A percentile compares a stretch with the other conserved stretches of the same genome.
Conservation (phyloP, 495 filamentous ascomycete genomes). For the Neurospora sp. region DNA sequence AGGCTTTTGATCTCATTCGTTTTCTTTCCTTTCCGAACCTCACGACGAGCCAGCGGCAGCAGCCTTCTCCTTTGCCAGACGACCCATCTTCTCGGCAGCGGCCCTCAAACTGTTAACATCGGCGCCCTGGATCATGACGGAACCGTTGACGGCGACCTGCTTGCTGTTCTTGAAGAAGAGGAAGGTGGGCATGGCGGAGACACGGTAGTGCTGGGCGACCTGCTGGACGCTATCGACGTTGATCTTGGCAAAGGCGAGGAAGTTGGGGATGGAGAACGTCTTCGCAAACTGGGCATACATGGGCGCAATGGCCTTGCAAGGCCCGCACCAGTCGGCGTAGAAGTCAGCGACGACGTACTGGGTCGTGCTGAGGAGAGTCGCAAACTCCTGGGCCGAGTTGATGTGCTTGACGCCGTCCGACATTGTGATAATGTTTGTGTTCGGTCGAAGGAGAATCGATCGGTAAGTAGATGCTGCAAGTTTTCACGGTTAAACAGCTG, state of each 20-base stretch:
- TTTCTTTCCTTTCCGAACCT: not conserved
- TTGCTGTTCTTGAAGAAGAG: constrained; percentile 74
- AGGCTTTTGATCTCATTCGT: not conserved
- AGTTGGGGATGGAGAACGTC: constrained; percentile 34
- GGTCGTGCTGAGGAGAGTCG: constrained; percentile 28
- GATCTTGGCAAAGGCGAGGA: constrained; percentile 49
- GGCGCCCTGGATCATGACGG: constrained; percentile 20
- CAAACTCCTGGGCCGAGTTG: constrained; percentile 28
- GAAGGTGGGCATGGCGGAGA: constrained; percentile 73
- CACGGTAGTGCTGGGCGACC: constrained; percentile 37
- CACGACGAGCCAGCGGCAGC: constrained; percentile 8
- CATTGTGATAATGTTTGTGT: constrained; percentile 8
- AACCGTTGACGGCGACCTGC: constrained; percentile 58
- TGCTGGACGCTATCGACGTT: constrained; percentile 46
- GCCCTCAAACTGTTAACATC: constrained; percentile 11
- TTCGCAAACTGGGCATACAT: constrained; percentile 43
- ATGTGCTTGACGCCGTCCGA: constrained; percentile 22
- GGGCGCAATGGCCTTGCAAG: constrained; percentile 58
- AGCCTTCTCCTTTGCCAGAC: constrained; percentile 20
- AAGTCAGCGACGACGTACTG: constrained; percentile 42
- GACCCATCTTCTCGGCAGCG: constrained; percentile 19
- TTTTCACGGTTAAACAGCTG: not conserved
- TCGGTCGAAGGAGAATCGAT: not conserved
- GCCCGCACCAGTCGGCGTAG: constrained; percentile 59
- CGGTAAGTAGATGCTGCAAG: not conserved